These are phyloP conservation scores for Curvularia eragrostidis DNA, from an alignment of 2,329 filamentous ascomycete genomes.

Conservation along the genomic window DNA sequence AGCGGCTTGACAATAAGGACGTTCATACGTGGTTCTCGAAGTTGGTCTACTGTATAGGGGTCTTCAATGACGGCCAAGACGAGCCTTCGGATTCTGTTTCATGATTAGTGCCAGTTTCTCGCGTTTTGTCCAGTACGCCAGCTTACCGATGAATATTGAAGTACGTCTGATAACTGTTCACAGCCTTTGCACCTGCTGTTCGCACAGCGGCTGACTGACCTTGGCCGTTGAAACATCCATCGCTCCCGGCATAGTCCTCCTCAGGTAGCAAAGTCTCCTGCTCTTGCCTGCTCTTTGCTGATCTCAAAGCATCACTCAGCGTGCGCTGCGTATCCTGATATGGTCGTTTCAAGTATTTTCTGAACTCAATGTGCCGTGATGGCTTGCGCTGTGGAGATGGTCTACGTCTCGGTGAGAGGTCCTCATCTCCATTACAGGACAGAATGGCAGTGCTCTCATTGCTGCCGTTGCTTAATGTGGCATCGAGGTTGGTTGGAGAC, in stretches of 20 bases:
- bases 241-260: conserved; percentile 54
- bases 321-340: conserved; percentile 43
- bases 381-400: conserved; percentile 25
- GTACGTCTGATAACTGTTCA: conserved; percentile 73
- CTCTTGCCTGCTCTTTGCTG: conserved; percentile 55
- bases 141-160: conserved; percentile 73
- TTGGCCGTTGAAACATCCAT: conserved; percentile 54
- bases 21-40: conserved; percentile 82
- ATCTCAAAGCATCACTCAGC: conserved; percentile 47
- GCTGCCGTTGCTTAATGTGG: conserved; percentile 23
- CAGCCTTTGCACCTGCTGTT: conserved; percentile 57
- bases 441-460: conserved; percentile 27
- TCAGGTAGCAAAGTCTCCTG: conserved; percentile 57
- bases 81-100: conserved; percentile 51
- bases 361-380: conserved; percentile 42
- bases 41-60: conserved; percentile 74
- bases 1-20: conserved; percentile 78
- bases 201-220: conserved; percentile 44
- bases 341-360: conserved; percentile 43
- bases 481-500: conserved; percentile 24
- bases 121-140: not conserved
- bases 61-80: conserved; percentile 62
- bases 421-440: conserved; percentile 27
- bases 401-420: conserved; percentile 30
- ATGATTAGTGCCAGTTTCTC: conserved; percentile 3